phyloP scores from a whole-genome alignment of 2,329 filamentous ascomycete species.

The Pseudogymnoascus sp. region DNA sequence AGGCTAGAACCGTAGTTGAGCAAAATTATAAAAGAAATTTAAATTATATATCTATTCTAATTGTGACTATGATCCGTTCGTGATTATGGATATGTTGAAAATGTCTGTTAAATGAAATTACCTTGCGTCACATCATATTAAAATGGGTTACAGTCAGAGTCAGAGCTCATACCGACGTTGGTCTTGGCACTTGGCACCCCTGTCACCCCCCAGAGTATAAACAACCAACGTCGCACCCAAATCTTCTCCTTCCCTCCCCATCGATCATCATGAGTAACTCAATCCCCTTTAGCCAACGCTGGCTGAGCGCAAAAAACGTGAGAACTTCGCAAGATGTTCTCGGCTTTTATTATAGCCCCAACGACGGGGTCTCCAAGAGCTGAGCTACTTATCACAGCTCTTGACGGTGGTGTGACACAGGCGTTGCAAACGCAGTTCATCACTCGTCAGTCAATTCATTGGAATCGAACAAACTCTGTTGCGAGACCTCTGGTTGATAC shows the following conservation, averaged over 20 bases:
- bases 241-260: background rate
- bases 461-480: conserved; percentile 11
- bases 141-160: background rate
- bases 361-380: conserved; percentile 13
- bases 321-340: conserved; percentile 14
- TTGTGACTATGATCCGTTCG: background rate
- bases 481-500: conserved; percentile 4
- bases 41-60: background rate
- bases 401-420: conserved; percentile 8
- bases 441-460: conserved; percentile 6
- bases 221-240: conserved; percentile 8
- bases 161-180: background rate
- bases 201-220: conserved; percentile 1
- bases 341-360: conserved; percentile 15
- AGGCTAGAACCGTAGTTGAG: background rate
- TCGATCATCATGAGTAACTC: conserved; percentile 10
- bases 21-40: background rate
- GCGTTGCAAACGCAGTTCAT: conserved; percentile 9
- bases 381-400: conserved; percentile 12
- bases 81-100: conserved; percentile 7
- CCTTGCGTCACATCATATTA: background rate
- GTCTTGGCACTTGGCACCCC: conserved; percentile 10
- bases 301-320: conserved; percentile 1
- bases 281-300: conserved; percentile 1
- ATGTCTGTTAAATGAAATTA: background rate